These are phyloP conservation scores for Coleophoma cylindrospora DNA, from an alignment of 2,329 filamentous ascomycete species.

Conservation along the genomic window DNA sequence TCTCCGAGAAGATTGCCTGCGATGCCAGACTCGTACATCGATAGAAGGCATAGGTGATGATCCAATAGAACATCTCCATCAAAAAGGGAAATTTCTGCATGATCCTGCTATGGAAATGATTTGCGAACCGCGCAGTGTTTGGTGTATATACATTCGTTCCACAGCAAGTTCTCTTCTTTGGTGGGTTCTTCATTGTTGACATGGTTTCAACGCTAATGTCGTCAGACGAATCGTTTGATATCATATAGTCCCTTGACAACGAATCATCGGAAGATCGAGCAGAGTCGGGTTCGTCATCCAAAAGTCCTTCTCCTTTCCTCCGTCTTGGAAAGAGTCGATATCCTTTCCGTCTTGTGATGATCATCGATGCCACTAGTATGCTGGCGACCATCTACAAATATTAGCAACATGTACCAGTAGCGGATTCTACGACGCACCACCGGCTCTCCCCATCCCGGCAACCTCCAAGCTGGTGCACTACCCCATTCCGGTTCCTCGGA, in stretches of 20 bases:
- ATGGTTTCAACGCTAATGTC: conserved; percentile 14
- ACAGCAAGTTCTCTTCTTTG: conserved; percentile 45
- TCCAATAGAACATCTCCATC: conserved; percentile 65
- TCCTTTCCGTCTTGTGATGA: conserved; percentile 20
- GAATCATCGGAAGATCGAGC: conserved; percentile 25
- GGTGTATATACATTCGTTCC: conserved; percentile 46
- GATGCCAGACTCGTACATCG: conserved; percentile 21
- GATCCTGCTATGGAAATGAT: conserved; percentile 55
- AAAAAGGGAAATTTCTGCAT: conserved; percentile 62
- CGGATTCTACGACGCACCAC: conserved; percentile 13
- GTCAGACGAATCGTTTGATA: conserved; percentile 9
- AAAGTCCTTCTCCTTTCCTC: conserved; percentile 9
- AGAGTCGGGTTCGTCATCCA: conserved; percentile 18
- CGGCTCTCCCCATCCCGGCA: conserved; percentile 28
- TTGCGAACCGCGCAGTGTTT: conserved; percentile 56
- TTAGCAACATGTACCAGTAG: background rate
- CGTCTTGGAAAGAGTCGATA: conserved; percentile 18
- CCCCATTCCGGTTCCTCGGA: conserved; percentile 25
- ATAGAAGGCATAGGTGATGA: conserved; percentile 38
- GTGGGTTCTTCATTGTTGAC: conserved; percentile 27
- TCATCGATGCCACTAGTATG: conserved; percentile 25
- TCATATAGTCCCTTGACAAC: conserved; percentile 20
- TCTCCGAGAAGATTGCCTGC: conserved; percentile 29
- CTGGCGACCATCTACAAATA: conserved; percentile 24
- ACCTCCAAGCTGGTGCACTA: conserved; percentile 23